Evolutionary conservation across 345 rosid species (phyloP).

Genomic region (Eucalyptus albens): DNA sequence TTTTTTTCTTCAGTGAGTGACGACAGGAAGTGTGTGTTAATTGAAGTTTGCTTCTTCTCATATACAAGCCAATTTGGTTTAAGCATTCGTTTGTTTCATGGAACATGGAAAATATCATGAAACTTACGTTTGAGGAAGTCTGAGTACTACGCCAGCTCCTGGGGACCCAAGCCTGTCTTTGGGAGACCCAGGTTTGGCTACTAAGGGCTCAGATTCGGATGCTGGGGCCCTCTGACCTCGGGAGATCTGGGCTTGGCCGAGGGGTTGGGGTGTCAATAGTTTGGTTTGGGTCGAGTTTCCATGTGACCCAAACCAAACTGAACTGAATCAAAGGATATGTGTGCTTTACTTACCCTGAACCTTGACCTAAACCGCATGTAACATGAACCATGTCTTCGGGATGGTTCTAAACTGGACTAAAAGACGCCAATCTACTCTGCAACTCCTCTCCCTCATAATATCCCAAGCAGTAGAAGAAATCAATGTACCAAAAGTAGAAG

Average conservation of each 20-base stretch:
- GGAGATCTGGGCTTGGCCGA: background rate
- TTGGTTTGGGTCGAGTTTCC: background rate
- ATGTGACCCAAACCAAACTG: rapidly evolving
- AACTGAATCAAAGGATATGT: background rate
- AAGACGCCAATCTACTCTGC: background rate
- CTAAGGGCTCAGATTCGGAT: background rate
- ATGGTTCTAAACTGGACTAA: background rate
- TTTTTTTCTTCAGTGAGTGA: background rate
- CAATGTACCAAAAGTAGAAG: background rate
- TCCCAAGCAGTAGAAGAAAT: background rate
- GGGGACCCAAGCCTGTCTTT: background rate
- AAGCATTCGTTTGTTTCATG: background rate
- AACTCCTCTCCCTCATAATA: background rate
- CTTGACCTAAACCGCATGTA: background rate
- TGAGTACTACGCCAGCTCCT: background rate
- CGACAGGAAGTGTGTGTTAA: background rate
- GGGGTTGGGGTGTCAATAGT: background rate
- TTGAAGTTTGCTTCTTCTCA: background rate
- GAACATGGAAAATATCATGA: background rate
- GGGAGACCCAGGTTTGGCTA: background rate
- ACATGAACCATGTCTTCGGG: background rate
- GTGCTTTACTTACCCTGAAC: background rate
- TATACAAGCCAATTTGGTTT: too few relatives aligned
- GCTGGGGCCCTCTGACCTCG: background rate
- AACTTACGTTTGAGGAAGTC: background rate